These are phyloP conservation scores for Brassica balearica DNA, from an alignment of 441 rosid genomes.

Conservation along the genomic window DNA sequence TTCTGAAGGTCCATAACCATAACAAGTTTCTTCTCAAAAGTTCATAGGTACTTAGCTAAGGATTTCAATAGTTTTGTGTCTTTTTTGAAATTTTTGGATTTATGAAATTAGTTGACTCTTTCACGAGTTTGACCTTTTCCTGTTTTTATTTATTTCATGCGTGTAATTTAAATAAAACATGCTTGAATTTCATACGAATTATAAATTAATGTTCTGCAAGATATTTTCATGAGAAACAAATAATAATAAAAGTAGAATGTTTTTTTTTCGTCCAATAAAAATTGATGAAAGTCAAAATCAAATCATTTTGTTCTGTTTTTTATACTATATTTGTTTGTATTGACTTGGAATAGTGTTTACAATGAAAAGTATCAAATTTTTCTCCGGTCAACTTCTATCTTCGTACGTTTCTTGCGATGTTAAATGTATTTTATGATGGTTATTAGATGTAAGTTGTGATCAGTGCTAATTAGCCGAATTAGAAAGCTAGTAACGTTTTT, in stretches of 20 bases:
- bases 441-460: background rate
- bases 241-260: background rate
- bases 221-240: too few relatives aligned
- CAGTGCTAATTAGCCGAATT: background rate
- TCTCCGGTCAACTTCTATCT: slow-evolving; percentile 12
- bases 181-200: too few relatives aligned
- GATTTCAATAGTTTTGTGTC: background rate
- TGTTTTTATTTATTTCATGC: too few relatives aligned
- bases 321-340: background rate
- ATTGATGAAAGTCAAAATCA: background rate
- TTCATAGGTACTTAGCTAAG: background rate
- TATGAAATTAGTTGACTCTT: background rate
- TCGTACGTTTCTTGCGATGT: background rate
- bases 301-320: too few relatives aligned
- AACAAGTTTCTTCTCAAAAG: too few relatives aligned
- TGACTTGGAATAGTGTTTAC: slow-evolving; percentile 24
- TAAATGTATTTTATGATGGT: background rate
- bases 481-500: background rate
- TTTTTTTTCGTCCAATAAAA: slow-evolving; percentile 5
- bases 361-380: background rate
- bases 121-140: background rate
- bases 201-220: too few relatives aligned
- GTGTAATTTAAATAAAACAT: too few relatives aligned
- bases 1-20: slow-evolving; percentile 37
- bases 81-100: background rate